Base-by-base conservation (phyloP, 2,329 filamentous ascomycete species). In the Metarhizium guizhouense region DNA sequence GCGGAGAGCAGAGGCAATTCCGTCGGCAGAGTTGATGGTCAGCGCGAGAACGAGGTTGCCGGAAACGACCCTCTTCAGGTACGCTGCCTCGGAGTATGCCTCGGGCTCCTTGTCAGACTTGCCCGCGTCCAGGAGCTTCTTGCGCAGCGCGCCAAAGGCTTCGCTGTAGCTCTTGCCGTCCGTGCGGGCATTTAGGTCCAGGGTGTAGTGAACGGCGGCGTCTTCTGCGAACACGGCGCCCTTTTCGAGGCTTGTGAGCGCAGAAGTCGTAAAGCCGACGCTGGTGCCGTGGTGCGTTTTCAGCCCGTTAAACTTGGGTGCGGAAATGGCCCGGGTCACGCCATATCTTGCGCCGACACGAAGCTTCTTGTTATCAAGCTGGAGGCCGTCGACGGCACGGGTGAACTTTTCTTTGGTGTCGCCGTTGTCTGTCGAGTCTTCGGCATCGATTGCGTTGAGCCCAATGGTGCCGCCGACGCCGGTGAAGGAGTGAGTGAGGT, bases 21-120 rank as follows among this genome's bases (percentile, higher is more conserved):
- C 75, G 61, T 87, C 84, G 6, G 84, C 84, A 57, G 79, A 84
- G 63, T 87, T 80, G 11, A 79, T 79, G 0, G 77, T 82, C 11
- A 87, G 64, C 4, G 78, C 81, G 1, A 88, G 73, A 0, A 83
- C 75, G 2, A 79, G 63, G 3, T 76, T 68, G 25, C 81, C 83
- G 2, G 70, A 64, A 2, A 86, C 70, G 0, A 86, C 83, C 61
- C 74, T 74, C 58, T 70, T 74, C 20, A 84, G 72, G 62, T 76
- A 84, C 3, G 73, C 70, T 1, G 68, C 67, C 62, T 82, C 79
- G 0, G 75, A 75, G 62, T 73, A 81, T 0, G 67, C 59, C 18
- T 79, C 72, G 6, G 68, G 55, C 8, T 59, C 45, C 32, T 53
- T 20, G 13, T 71, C 65, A 4, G 59, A 54, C 0, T 71, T 67